Conservation (phyloP, 2,329 filamentous ascomycete species). For the Plenodomus biglobosus region DNA sequence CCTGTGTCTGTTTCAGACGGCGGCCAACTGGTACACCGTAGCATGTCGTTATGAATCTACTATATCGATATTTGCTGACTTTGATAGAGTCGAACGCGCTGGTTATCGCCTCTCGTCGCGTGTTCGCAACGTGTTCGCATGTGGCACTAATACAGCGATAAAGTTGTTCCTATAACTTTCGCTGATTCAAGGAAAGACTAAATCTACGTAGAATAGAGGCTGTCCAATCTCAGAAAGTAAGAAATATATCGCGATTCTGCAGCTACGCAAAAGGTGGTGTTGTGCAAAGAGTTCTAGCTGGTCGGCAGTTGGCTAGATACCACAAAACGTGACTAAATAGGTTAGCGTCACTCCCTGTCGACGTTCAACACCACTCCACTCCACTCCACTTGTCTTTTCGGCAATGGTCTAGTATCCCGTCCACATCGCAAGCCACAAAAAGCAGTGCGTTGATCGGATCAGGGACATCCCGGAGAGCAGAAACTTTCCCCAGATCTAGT, state of each 20-base stretch:
- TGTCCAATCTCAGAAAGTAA: too few relatives aligned
- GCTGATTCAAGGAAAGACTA: too few relatives aligned
- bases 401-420: constrained; percentile 2
- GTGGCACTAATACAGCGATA: neutral
- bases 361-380: constrained; percentile 2
- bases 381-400: constrained; percentile 1
- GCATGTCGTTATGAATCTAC: too few relatives aligned
- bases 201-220: too few relatives aligned
- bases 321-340: neutral
- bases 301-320: neutral
- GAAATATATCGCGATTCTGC: neutral
- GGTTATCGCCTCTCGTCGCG: neutral
- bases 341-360: neutral
- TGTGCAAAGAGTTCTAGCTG: neutral
- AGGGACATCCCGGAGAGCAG: constrained; percentile 16
- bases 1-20: too few relatives aligned
- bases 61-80: too few relatives aligned
- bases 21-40: too few relatives aligned
- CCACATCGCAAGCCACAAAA: constrained; percentile 11
- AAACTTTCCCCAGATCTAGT: constrained; percentile 22
- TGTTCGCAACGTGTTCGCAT: neutral
- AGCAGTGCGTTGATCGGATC: constrained; percentile 18
- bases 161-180: too few relatives aligned
- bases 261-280: neutral
- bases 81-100: too few relatives aligned